phyloP scores from a whole-genome alignment of 208 protist genomes.

The Leishmania tropica region DNA sequence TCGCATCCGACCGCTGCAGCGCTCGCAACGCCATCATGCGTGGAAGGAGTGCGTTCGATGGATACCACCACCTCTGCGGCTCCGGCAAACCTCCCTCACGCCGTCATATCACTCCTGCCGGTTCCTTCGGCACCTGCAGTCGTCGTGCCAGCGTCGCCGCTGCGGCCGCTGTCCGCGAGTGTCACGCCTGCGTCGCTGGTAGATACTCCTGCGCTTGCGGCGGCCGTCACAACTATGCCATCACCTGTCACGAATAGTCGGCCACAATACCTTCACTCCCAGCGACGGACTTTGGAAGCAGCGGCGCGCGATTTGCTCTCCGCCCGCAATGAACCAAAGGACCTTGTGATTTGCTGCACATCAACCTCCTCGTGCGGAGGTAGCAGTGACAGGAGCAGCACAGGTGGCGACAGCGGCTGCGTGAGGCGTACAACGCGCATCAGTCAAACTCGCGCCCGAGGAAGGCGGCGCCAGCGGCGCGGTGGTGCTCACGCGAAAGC shows the following conservation, averaged over 20 bases:
- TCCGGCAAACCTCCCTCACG: not conserved
- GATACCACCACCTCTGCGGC: not conserved
- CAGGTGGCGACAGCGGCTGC: not conserved
- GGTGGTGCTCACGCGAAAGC: not conserved
- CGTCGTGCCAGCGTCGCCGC: not conserved
- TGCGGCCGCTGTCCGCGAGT: not conserved
- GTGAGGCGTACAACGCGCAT: slow-evolving; percentile 7
- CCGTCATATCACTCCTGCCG: not conserved
- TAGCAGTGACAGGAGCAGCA: not conserved
- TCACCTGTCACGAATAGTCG: not conserved
- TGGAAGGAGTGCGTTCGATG: not conserved
- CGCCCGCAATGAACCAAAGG: not conserved
- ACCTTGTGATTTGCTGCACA: not conserved
- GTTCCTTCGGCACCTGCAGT: not conserved
- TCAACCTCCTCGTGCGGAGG: not conserved
- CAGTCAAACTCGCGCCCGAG: not conserved
- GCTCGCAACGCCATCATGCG: not conserved
- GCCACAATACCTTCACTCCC: not conserved
- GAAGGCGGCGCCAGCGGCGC: not conserved
- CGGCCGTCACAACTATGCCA: not conserved
- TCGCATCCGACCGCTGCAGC: not conserved
- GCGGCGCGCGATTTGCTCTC: slow-evolving; percentile 3
- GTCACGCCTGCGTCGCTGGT: not conserved
- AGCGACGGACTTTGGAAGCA: not conserved
- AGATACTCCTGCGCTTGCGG: not conserved